Evolutionary conservation across 2,329 filamentous ascomycete species (phyloP).

Genomic region (Colletotrichum nymphaeae): DNA sequence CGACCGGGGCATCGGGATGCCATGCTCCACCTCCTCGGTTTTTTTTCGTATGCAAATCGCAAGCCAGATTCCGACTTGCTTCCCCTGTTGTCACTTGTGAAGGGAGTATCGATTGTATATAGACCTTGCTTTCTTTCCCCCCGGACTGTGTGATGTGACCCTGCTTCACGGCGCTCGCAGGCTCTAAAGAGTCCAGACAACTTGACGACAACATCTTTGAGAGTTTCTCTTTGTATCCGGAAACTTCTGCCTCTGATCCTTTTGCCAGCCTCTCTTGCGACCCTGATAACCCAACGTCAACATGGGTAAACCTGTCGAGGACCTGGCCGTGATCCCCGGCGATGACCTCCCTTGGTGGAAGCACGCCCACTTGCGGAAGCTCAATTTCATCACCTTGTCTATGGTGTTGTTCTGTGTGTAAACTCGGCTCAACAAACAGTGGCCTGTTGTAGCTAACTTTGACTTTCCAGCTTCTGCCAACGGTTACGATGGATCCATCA

Average conservation of each 20-base stretch:
- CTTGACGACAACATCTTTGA: not conserved
- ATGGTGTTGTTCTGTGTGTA: conserved; percentile 40
- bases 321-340: conserved; percentile 48
- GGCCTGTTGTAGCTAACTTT: not conserved
- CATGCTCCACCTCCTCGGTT: conserved; percentile 15
- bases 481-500: conserved; percentile 52
- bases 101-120: conserved; percentile 5
- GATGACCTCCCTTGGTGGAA: conserved; percentile 55
- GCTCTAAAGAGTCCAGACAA: conserved; percentile 22
- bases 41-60: not conserved
- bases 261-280: not conserved
- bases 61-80: not conserved
- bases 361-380: conserved; percentile 52
- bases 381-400: conserved; percentile 54
- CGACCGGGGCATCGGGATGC: conserved; percentile 17
- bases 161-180: not conserved
- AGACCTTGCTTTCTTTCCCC: not conserved
- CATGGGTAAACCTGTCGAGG: conserved; percentile 27
- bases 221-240: not conserved
- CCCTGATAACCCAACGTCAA: not conserved
- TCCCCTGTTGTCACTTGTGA: not conserved
- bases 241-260: not conserved
- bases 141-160: not conserved
- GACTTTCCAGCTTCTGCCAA: conserved; percentile 45
- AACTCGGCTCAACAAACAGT: not conserved